phyloP scores from a whole-genome alignment of 2,329 filamentous ascomycete species.

The Rhynchosporium graminicola region DNA sequence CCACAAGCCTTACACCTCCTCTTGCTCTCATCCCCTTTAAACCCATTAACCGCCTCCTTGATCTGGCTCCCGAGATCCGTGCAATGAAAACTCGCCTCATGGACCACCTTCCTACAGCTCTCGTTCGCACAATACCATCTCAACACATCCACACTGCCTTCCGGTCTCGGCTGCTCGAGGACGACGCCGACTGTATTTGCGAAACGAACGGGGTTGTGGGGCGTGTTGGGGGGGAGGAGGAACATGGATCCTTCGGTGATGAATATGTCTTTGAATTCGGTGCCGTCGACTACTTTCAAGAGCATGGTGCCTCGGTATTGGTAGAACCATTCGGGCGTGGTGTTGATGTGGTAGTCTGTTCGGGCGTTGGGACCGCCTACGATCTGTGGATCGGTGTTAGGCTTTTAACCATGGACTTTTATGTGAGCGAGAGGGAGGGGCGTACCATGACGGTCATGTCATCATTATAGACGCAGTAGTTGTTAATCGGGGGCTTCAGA shows the following conservation, averaged over 20 bases:
- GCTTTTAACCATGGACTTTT: background rate
- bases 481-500: conserved; percentile 83
- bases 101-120: conserved; percentile 68
- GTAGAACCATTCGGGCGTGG: conserved; percentile 97
- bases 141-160: conserved; percentile 71
- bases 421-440: background rate
- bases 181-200: conserved; percentile 92
- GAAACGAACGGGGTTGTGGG: conserved; percentile 93
- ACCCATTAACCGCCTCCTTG: conserved; percentile 83
- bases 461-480: conserved; percentile 93
- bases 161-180: conserved; percentile 79
- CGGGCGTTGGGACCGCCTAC: conserved; percentile 95
- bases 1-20: conserved; percentile 80
- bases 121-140: conserved; percentile 78
- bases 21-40: conserved; percentile 67
- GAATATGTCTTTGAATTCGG: conserved; percentile 74
- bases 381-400: conserved; percentile 53
- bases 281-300: conserved; percentile 80
- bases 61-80: conserved; percentile 92
- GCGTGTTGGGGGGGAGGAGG: conserved; percentile 88
- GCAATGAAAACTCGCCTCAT: conserved; percentile 86
- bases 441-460: conserved; percentile 77
- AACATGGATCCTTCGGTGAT: conserved; percentile 95
- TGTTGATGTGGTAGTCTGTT: conserved; percentile 98
- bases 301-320: conserved; percentile 93